phyloP scores from a whole-genome alignment of 108 stramenopile species.

The Pseudonitzschia multiseries region DNA sequence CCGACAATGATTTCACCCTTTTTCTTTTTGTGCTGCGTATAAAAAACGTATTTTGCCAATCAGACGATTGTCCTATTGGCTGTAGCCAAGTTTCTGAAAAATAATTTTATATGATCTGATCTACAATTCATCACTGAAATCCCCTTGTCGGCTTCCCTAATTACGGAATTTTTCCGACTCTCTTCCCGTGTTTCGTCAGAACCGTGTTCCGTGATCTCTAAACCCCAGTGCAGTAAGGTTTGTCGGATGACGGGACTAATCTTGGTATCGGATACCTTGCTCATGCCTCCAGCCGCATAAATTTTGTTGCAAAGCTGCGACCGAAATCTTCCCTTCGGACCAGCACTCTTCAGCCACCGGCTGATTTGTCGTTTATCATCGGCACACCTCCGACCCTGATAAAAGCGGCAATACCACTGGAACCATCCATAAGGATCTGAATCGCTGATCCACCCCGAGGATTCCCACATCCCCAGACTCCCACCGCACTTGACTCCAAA shows the following conservation, averaged over 20 bases:
- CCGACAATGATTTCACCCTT: too few relatives aligned
- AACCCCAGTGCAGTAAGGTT: conserved; percentile 95
- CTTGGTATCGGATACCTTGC: conserved; percentile 36
- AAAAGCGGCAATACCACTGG: conserved; percentile 98
- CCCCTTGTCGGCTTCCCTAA: too few relatives aligned
- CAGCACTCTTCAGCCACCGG: conserved; percentile 82
- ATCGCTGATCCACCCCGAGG: conserved; percentile 84
- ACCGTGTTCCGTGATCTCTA: conserved; percentile 82
- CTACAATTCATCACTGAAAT: too few relatives aligned
- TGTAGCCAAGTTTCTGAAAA: too few relatives aligned
- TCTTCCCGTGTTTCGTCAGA: conserved; percentile 61
- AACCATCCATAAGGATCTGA: conserved; percentile 98
- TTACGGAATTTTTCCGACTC: conserved; percentile 23
- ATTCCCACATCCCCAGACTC: conserved; percentile 92
- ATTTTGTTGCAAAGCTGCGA: conserved; percentile 94
- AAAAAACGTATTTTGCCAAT: too few relatives aligned
- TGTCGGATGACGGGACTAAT: conserved; percentile 96
- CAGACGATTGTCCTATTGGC: too few relatives aligned
- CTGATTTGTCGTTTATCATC: conserved; percentile 90
- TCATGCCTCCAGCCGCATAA: conserved; percentile 43
- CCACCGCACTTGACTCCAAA: conserved; percentile 94
- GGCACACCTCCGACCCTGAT: conserved; percentile 80
- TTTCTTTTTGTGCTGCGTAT: too few relatives aligned
- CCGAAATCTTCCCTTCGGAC: conserved; percentile 88
- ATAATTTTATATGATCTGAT: too few relatives aligned